Base-by-base conservation (phyloP, 805 yeast species). In the Saccharomycopsis microspora region DNA sequence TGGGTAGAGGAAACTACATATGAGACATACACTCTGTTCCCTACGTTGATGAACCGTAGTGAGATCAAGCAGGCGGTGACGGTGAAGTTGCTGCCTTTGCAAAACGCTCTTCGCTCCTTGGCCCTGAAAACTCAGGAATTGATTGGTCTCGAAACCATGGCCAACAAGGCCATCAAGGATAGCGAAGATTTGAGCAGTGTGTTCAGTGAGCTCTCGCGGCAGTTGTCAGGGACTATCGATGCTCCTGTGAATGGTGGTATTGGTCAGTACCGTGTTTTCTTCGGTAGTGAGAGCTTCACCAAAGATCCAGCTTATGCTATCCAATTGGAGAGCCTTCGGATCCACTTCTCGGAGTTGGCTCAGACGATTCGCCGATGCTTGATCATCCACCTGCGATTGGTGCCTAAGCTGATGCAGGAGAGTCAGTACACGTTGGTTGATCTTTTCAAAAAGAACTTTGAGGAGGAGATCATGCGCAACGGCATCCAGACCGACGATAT, bases 221-320 rank as follows among this genome's bases (percentile, higher is more conserved):
- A 77, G 57, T 66, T 82, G 47, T 75, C 86, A 3, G 96, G 96
- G 40, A 85, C 96, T 0, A 89, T 88, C 47, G 95, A 86, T 60
- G 78, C 96, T 0, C 96, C 96, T 3, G 90, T 87, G 4, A 87
- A 87, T 60, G 96, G 96, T 35, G 96, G 96, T 49, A 85, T 87
- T 54, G 85, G 86, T 2, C 87, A 83, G 59, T 87, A 84, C 64
- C 71, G 89, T 47, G 74, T 74, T 2, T 85, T 87, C 60, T 76
- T 84, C 59, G 63, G 61, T 36, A 72, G 70, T 43, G 63, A 61
- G 5, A 57, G 59, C 30, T 56, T 57, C 31, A 56, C 58, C 7
- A 56, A 57, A 3, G 53, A 56, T 10, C 60, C 57, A 35, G 58
- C 62, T 33, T 54, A 55, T 7, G 46, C 48, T 1, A 55, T 58